A percentile compares a stretch with the other conserved stretches of the same genome.
Conservation (phyloP, 2,329 filamentous ascomycete species). For the Tolypocladium nubicola region DNA sequence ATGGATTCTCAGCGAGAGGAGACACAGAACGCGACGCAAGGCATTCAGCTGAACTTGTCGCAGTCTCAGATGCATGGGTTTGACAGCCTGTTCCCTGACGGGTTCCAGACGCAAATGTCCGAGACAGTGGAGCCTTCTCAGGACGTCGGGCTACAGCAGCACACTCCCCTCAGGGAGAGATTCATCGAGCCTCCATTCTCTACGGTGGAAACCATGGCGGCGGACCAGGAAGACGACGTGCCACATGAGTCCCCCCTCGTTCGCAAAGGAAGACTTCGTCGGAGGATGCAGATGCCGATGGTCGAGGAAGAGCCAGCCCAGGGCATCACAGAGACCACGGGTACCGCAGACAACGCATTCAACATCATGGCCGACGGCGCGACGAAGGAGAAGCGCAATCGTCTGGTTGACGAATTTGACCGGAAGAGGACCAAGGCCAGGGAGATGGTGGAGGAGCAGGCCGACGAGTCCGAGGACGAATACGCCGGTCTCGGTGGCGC, state of each 20-base stretch:
- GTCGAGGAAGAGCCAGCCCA: constrained; percentile 1
- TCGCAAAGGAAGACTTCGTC: constrained; percentile 44
- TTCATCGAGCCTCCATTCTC: constrained; percentile 56
- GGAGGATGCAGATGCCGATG: constrained; percentile 22
- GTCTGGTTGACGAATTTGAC: constrained; percentile 51
- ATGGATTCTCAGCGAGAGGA: constrained; percentile 31
- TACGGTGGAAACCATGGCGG: constrained; percentile 59
- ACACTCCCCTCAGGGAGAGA: constrained; percentile 58
- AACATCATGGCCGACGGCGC: constrained; percentile 58
- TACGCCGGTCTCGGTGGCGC: constrained; percentile 88
- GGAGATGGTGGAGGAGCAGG: constrained; percentile 83
- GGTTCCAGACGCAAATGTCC: constrained; percentile 49
- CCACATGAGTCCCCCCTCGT: constrained; percentile 55
- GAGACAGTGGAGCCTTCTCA: constrained; percentile 69
- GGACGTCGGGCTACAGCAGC: constrained; percentile 65
- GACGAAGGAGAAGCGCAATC: constrained; percentile 42
- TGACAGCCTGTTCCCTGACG: constrained; percentile 41
- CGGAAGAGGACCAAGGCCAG: constrained; percentile 81
- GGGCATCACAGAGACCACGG: background rate
- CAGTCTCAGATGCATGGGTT: constrained; percentile 51
- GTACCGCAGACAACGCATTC: constrained; percentile 41
- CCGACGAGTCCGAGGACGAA: constrained; percentile 95
- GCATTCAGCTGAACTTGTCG: constrained; percentile 44
- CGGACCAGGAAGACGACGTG: constrained; percentile 25
- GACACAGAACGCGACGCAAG: constrained; percentile 27